These are phyloP conservation scores for Entomortierella chlamydospora DNA, from an alignment of 192 early-diverging fungal species.

Conservation along the genomic window DNA sequence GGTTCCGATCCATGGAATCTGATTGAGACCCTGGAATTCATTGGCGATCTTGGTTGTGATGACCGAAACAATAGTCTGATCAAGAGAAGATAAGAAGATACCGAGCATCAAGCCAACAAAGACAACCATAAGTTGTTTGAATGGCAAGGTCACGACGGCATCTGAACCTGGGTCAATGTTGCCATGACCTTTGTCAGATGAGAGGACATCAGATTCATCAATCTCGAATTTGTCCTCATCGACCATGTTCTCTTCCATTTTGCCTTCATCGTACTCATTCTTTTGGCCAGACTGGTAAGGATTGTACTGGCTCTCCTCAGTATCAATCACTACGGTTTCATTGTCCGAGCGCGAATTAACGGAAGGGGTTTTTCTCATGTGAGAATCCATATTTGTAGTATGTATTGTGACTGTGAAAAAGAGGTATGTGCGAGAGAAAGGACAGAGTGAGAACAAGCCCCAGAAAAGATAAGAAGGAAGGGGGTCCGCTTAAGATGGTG, in stretches of 20 bases:
- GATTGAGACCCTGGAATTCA: slow-evolving; percentile 69
- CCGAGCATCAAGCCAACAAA: slow-evolving; percentile 59
- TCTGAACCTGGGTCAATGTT: slow-evolving; percentile 23
- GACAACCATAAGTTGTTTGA: slow-evolving; percentile 52
- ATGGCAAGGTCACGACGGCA: slow-evolving; percentile 3
- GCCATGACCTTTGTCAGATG: slow-evolving; percentile 22
- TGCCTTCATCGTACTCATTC: not conserved
- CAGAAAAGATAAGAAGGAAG: not conserved
- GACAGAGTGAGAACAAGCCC: not conserved
- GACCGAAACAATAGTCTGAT: slow-evolving; percentile 83
- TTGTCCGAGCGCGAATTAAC: slow-evolving; percentile 38
- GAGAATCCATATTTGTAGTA: slow-evolving; percentile 13
- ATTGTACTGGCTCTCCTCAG: slow-evolving; percentile 28
- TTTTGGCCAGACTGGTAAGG: slow-evolving; percentile 57
- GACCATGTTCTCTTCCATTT: not conserved
- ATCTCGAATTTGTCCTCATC: not conserved
- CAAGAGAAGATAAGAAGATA: slow-evolving; percentile 74
- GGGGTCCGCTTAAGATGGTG: not conserved
- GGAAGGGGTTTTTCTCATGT: slow-evolving; percentile 10
- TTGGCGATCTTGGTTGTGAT: slow-evolving; percentile 71
- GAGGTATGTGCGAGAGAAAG: not conserved
- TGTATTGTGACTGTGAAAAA: not conserved
- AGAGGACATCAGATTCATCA: not conserved
- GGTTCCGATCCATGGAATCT: slow-evolving; percentile 73
- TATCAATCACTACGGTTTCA: slow-evolving; percentile 34